These are phyloP conservation scores for Cryptosporidium andersoni DNA, from an alignment of 169 alveolate genomes.

Conservation along the genomic window DNA sequence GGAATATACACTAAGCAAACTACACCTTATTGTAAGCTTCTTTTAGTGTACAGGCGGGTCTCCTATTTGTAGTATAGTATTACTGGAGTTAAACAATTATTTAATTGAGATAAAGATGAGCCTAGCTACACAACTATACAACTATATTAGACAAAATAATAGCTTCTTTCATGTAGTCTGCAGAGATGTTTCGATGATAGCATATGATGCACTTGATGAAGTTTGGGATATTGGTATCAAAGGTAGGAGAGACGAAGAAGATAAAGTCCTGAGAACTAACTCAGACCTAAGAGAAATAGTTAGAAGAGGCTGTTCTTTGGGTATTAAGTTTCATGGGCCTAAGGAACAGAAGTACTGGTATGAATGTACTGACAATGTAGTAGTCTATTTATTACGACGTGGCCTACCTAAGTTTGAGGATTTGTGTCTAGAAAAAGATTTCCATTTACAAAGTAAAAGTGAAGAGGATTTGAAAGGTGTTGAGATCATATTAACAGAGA, in stretches of 20 bases:
- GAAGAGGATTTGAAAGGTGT: not conserved
- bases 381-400: slow-evolving; percentile 28
- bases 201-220: slow-evolving; percentile 8
- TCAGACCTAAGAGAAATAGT: slow-evolving; percentile 3
- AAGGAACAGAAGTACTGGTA: slow-evolving; percentile 7
- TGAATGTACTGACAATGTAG: slow-evolving; percentile 15
- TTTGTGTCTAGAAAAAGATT: not conserved
- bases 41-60: too few species aligned
- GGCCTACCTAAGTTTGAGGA: slow-evolving; percentile 48
- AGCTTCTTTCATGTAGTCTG: slow-evolving; percentile 21
- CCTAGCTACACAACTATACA: slow-evolving; percentile 1
- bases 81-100: not conserved
- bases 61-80: too few species aligned
- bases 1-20: too few species aligned
- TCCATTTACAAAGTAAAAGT: not conserved
- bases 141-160: slow-evolving; percentile 6
- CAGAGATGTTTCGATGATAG: slow-evolving; percentile 1
- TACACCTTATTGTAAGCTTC: too few species aligned
- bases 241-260: slow-evolving; percentile 37
- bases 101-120: not conserved
- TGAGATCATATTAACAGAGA: slow-evolving; percentile 27
- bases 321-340: slow-evolving; percentile 9
- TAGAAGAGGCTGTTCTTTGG: slow-evolving; percentile 61
- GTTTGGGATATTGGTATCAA: slow-evolving; percentile 51
- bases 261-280: not conserved